A percentile compares a stretch with the other conserved stretches of the same genome.
phyloP scores from a whole-genome alignment of 2,329 filamentous ascomycete genomes.

The Ophiostoma australiae region DNA sequence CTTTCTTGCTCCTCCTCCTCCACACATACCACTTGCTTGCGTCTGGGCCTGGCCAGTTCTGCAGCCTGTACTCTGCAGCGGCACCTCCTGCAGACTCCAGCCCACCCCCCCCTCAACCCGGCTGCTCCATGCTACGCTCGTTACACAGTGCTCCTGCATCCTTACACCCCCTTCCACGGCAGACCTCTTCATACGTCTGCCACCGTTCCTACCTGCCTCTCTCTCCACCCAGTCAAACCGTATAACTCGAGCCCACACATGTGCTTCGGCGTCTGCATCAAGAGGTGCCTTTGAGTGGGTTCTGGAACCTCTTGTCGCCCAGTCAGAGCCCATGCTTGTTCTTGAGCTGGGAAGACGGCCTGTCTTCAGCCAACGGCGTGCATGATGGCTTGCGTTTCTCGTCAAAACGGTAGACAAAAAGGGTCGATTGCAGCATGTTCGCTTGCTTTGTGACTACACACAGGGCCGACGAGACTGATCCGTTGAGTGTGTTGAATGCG shows the following conservation, averaged over 20 bases:
- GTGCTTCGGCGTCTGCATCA: not conserved
- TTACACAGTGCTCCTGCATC: not conserved
- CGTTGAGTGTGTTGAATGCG: not conserved
- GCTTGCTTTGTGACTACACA: not conserved
- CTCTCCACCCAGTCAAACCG: not conserved
- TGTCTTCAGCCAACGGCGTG: not conserved
- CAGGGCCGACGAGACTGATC: not conserved
- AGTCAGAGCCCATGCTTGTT: not conserved
- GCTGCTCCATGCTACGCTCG: conserved; percentile 4
- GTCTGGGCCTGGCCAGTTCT: not conserved
- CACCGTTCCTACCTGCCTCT: not conserved
- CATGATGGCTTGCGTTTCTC: conserved; percentile 5
- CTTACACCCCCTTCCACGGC: not conserved
- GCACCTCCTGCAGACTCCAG: not conserved
- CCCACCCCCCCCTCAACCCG: not conserved
- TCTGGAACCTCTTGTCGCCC: not conserved
- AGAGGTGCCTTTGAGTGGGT: not conserved
- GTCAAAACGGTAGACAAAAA: conserved; percentile 9
- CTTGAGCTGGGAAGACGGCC: not conserved
- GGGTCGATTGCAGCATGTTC: conserved; percentile 2
- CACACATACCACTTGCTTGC: not conserved
- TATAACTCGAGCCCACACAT: not conserved
- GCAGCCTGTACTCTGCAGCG: not conserved
- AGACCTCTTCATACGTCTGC: not conserved
- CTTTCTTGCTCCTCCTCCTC: too few relatives aligned